Conservation (phyloP, 1,284 basidiomycete genomes). For the Kalmanozyma brasiliensis region DNA sequence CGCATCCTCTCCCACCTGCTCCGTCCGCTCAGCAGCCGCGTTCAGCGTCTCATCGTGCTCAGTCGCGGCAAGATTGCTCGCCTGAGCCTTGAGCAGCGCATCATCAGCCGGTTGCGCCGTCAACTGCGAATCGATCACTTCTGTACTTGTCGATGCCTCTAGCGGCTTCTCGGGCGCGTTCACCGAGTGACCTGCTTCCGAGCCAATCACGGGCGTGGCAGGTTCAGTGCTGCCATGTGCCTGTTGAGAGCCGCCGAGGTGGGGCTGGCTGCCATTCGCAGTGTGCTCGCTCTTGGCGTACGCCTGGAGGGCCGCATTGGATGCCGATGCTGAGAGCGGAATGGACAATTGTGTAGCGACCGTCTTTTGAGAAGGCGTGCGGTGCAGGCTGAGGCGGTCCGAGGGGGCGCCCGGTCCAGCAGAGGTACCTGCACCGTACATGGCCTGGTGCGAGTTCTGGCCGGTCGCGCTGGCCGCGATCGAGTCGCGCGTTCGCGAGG, state of each 20-base stretch:
- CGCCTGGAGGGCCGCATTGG: slow-evolving; percentile 33
- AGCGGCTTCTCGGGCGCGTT: slow-evolving; percentile 9
- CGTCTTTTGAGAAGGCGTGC: slow-evolving; percentile 59
- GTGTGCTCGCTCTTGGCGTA: slow-evolving; percentile 31
- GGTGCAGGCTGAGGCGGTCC: slow-evolving; percentile 50
- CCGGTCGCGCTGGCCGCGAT: slow-evolving; percentile 55
- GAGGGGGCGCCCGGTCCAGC: slow-evolving; percentile 31
- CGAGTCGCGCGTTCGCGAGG: slow-evolving; percentile 49
- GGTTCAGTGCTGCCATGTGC: slow-evolving; percentile 16
- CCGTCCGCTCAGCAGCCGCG: background rate
- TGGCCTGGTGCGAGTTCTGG: slow-evolving; percentile 53
- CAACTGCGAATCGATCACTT: slow-evolving; percentile 13
- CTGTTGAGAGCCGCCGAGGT: slow-evolving; percentile 12
- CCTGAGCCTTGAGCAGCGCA: slow-evolving; percentile 28
- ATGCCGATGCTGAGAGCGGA: slow-evolving; percentile 51
- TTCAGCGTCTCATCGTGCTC: slow-evolving; percentile 31
- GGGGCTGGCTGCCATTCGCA: slow-evolving; percentile 31
- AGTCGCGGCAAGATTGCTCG: slow-evolving; percentile 27
- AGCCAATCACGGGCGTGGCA: background rate
- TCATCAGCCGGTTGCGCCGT: slow-evolving; percentile 7
- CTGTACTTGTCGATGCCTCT: slow-evolving; percentile 1
- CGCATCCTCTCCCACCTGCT: background rate
- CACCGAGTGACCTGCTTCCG: slow-evolving; percentile 3
- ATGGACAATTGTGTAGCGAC: slow-evolving; percentile 60
- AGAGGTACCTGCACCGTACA: slow-evolving; percentile 22